Conservation (phyloP, 768 basidiomycete species). For the Trametes gibbosa region DNA sequence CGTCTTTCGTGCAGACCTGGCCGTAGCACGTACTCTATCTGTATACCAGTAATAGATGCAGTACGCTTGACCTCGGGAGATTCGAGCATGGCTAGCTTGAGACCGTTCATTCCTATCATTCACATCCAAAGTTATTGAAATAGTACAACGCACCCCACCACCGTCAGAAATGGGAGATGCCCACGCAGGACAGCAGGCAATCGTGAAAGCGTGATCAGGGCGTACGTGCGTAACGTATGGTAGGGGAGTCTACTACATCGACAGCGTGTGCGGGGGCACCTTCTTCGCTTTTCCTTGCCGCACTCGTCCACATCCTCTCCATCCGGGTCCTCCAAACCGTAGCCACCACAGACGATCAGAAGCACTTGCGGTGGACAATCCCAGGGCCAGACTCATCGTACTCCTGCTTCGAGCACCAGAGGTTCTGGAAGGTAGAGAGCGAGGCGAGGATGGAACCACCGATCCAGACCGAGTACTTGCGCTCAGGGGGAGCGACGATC, state of each 20-base stretch:
- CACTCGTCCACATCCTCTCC: slow-evolving; percentile 5
- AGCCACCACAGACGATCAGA: slow-evolving; percentile 26
- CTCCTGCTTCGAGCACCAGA: slow-evolving; percentile 61
- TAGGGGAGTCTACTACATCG: slow-evolving; percentile 30
- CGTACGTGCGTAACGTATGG: slow-evolving; percentile 27
- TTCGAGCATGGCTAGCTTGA: slow-evolving; percentile 27
- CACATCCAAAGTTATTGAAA: slow-evolving; percentile 25
- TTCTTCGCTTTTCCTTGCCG: slow-evolving; percentile 24
- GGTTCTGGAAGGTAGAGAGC: slow-evolving; percentile 65
- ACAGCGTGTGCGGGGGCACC: slow-evolving; percentile 14
- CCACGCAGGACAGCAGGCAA: slow-evolving; percentile 25
- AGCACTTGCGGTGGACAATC: slow-evolving; percentile 49
- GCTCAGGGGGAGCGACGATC: slow-evolving; percentile 67
- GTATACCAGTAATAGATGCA: slow-evolving; percentile 17
- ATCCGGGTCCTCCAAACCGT: background rate
- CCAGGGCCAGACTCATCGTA: slow-evolving; percentile 57
- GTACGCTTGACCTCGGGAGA: background rate
- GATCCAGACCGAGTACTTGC: slow-evolving; percentile 71
- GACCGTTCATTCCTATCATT: slow-evolving; percentile 77
- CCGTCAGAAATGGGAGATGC: slow-evolving; percentile 5
- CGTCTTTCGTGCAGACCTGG: background rate
- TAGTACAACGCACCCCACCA: slow-evolving; percentile 18
- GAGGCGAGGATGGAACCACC: slow-evolving; percentile 51
- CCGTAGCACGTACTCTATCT: slow-evolving; percentile 7
- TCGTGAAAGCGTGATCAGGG: slow-evolving; percentile 12